Conservation (phyloP, 768 basidiomycete species). For the Megacollybia marginata region DNA sequence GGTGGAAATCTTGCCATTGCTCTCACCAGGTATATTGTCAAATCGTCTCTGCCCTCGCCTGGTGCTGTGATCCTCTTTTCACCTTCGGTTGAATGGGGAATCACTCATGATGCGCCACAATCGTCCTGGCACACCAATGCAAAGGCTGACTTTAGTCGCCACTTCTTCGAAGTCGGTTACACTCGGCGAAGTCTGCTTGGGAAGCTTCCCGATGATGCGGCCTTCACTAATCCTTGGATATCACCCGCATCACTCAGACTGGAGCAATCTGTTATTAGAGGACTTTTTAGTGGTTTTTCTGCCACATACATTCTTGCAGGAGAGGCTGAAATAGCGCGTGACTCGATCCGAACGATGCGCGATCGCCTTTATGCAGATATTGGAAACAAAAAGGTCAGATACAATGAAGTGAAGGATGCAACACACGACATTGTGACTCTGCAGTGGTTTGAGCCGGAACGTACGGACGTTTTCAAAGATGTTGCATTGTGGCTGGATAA, state of each 20-base stretch:
- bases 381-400: slow-evolving; percentile 11
- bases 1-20: slow-evolving; percentile 69
- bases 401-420: slow-evolving; percentile 17
- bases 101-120: background rate
- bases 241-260: background rate
- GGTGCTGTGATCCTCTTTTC: slow-evolving; percentile 46
- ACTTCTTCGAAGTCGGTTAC: background rate
- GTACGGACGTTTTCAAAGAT: slow-evolving; percentile 13
- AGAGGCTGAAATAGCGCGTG: slow-evolving; percentile 19
- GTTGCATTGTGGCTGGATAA: slow-evolving; percentile 19
- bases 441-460: slow-evolving; percentile 17
- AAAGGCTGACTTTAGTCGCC: background rate
- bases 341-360: slow-evolving; percentile 16
- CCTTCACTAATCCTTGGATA: background rate
- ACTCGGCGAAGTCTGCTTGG: background rate
- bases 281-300: slow-evolving; percentile 18
- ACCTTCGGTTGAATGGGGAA: slow-evolving; percentile 40
- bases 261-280: background rate
- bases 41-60: slow-evolving; percentile 31
- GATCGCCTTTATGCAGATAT: slow-evolving; percentile 17
- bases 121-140: background rate
- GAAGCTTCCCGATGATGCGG: background rate
- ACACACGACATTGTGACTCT: slow-evolving; percentile 23
- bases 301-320: slow-evolving; percentile 19
- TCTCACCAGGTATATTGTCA: slow-evolving; percentile 51